Evolutionary conservation across 148 eudicot species (phyloP).

Genomic region (Limonium bicolor): DNA sequence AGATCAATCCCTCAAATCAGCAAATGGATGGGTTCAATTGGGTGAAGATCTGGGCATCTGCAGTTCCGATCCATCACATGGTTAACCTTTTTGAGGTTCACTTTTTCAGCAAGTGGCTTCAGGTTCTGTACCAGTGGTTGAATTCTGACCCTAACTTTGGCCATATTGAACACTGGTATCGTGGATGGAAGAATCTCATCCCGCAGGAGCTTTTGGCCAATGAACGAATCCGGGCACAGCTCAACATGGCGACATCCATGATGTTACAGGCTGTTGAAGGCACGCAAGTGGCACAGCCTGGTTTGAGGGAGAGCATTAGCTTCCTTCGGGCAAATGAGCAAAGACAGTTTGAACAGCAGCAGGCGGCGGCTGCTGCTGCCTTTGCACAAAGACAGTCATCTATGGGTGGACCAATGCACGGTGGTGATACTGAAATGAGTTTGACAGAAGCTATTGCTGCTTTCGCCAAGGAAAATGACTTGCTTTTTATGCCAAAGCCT

Average conservation of each 20-base stretch:
- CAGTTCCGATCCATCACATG: slow-evolving; percentile 67
- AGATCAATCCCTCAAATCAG: slow-evolving; percentile 72
- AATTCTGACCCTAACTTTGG: slow-evolving; percentile 56
- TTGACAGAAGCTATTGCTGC: slow-evolving; percentile 49
- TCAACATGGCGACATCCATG: slow-evolving; percentile 35
- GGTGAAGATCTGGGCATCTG: slow-evolving; percentile 64
- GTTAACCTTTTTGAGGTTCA: slow-evolving; percentile 49
- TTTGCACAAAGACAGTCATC: slow-evolving; percentile 14
- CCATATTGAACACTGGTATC: slow-evolving; percentile 29
- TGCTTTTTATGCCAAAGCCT: slow-evolving; percentile 49
- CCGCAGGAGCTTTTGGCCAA: slow-evolving; percentile 34
- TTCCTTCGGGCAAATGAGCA: slow-evolving; percentile 30
- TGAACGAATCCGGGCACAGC: slow-evolving; percentile 29
- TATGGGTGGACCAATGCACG: slow-evolving; percentile 2
- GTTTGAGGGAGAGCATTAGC: slow-evolving; percentile 36
- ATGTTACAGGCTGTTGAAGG: slow-evolving; percentile 64
- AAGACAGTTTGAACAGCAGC: slow-evolving; percentile 38
- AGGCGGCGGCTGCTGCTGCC: slow-evolving; percentile 21
- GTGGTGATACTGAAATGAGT: slow-evolving; percentile 26
- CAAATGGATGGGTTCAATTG: slow-evolving; percentile 47
- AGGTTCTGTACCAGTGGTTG: slow-evolving; percentile 66
- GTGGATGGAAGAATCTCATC: slow-evolving; percentile 36
- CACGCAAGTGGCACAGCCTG: slow-evolving; percentile 39
- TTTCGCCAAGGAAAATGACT: slow-evolving; percentile 30
- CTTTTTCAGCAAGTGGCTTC: slow-evolving; percentile 81